Conservation (phyloP, 257 asterid species). For the Capsicum pubescens region DNA sequence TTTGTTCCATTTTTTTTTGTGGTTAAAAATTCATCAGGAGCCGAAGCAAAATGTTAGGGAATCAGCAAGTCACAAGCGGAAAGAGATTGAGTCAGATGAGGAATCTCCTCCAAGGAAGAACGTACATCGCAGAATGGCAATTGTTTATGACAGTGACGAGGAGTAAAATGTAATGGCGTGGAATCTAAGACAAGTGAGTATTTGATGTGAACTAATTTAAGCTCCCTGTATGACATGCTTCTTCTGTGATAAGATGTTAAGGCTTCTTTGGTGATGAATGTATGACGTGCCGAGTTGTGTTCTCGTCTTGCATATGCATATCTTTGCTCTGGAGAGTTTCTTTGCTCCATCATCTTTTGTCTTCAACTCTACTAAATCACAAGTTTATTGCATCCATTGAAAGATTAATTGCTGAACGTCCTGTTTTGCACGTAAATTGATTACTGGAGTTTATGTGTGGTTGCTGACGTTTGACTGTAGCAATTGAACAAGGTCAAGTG, state of each 20-base stretch:
- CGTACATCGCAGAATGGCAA: slow-evolving; percentile 85
- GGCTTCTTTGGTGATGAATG: slow-evolving; percentile 16
- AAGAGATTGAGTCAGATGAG: slow-evolving; percentile 88
- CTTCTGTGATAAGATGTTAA: slow-evolving; percentile 21
- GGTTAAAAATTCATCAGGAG: slow-evolving; percentile 53
- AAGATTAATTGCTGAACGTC: background rate
- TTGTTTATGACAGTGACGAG: slow-evolving; percentile 87
- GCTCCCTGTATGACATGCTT: slow-evolving; percentile 20
- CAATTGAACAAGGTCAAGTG: slow-evolving; percentile 20
- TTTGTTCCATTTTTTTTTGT: background rate
- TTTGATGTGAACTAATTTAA: slow-evolving; percentile 1
- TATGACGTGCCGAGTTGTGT: background rate
- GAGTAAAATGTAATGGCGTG: slow-evolving; percentile 48
- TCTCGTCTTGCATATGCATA: background rate
- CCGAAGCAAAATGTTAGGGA: slow-evolving; percentile 70
- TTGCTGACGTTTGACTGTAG: slow-evolving; percentile 13
- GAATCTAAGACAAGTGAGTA: slow-evolving; percentile 25
- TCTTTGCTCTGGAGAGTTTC: background rate
- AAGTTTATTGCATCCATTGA: background rate
- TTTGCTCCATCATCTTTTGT: background rate
- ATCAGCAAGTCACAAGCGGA: slow-evolving; percentile 63
- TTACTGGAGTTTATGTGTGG: slow-evolving; percentile 11
- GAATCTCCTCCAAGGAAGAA: slow-evolving; percentile 88
- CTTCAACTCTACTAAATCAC: background rate
- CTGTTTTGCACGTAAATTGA: background rate